phyloP scores from a whole-genome alignment of 805 yeast species.

The Candida morakotiae region DNA sequence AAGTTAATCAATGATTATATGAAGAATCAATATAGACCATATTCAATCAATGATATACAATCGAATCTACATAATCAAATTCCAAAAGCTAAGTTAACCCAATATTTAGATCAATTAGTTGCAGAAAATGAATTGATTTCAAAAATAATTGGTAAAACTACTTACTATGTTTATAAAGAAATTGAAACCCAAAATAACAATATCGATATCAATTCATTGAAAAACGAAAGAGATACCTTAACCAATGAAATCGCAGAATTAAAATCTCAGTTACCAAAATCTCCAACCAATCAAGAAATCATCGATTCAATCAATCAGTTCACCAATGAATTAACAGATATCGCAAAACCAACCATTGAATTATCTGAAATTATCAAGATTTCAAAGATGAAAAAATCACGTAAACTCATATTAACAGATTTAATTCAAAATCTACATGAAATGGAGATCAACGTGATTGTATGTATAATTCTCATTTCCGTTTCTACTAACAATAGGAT shows the following conservation, averaged over 20 bases:
- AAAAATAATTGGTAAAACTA: slow-evolving; percentile 42
- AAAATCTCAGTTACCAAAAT: slow-evolving; percentile 2
- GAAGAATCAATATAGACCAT: slow-evolving; percentile 44
- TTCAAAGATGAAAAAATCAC: slow-evolving; percentile 3
- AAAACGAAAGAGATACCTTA: neutral
- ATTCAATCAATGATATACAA: slow-evolving; percentile 42
- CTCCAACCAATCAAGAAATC: slow-evolving; percentile 6
- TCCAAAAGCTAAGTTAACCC: slow-evolving; percentile 27
- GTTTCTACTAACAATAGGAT: too few species aligned
- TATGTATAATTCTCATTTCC: slow-evolving; percentile 5
- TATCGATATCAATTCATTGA: neutral
- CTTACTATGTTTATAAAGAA: slow-evolving; percentile 41
- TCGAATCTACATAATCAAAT: slow-evolving; percentile 41
- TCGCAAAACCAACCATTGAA: neutral
- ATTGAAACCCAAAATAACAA: slow-evolving; percentile 8
- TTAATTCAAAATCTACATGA: slow-evolving; percentile 7
- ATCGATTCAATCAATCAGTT: neutral
- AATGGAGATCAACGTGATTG: slow-evolving; percentile 7
- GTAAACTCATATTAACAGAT: slow-evolving; percentile 6
- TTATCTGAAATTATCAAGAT: neutral
- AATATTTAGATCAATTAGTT: slow-evolving; percentile 33
- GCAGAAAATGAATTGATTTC: slow-evolving; percentile 27
- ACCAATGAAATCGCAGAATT: neutral
- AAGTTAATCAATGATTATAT: slow-evolving; percentile 33
- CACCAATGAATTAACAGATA: neutral